Evolutionary conservation across 2,329 filamentous ascomycete species (phyloP).

Genomic region (Grosmannia penicillata): DNA sequence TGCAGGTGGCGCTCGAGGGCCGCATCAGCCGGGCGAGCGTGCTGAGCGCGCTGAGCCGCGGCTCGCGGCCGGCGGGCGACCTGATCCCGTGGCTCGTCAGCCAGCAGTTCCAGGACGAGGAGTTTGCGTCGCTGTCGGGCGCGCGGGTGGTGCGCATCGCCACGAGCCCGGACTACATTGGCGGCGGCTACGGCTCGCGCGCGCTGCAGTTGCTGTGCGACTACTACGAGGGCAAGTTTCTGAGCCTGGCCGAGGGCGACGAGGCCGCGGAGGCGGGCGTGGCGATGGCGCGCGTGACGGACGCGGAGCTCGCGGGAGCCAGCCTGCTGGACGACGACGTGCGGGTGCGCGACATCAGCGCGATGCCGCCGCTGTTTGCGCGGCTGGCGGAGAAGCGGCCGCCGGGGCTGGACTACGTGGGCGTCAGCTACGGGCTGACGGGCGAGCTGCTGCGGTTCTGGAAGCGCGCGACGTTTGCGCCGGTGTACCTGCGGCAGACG

Average conservation of each 20-base stretch:
- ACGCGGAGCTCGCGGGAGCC: constrained; percentile 62
- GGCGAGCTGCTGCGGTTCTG: constrained; percentile 85
- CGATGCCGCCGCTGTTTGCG: constrained; percentile 87
- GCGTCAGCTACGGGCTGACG: constrained; percentile 90
- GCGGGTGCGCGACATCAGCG: constrained; percentile 73
- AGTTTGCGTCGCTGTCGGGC: constrained; percentile 86
- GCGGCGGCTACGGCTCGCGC: constrained; percentile 86
- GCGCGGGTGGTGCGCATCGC: constrained; percentile 88
- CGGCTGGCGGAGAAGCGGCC: constrained; percentile 74
- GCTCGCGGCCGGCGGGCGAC: constrained; percentile 79
- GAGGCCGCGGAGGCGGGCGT: constrained; percentile 11
- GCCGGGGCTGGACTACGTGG: constrained; percentile 74
- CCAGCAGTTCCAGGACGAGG: constrained; percentile 95
- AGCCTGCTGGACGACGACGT: constrained; percentile 77
- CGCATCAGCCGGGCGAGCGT: constrained; percentile 90
- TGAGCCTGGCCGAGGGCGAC: constrained; percentile 62
- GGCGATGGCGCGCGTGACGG: constrained; percentile 38
- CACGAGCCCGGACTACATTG: constrained; percentile 83
- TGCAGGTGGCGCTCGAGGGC: constrained; percentile 89
- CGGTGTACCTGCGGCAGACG: constrained; percentile 87
- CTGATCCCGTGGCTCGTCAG: constrained; percentile 95
- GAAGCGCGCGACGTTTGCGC: constrained; percentile 75
- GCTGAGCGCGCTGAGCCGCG: constrained; percentile 74
- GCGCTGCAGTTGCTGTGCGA: constrained; percentile 77
- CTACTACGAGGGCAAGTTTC: constrained; percentile 91